Evolutionary conservation across 495 filamentous ascomycete genomes (phyloP), one percentile per base, ranked within the genome.

Genomic region (Penicillium manginii): DNA sequence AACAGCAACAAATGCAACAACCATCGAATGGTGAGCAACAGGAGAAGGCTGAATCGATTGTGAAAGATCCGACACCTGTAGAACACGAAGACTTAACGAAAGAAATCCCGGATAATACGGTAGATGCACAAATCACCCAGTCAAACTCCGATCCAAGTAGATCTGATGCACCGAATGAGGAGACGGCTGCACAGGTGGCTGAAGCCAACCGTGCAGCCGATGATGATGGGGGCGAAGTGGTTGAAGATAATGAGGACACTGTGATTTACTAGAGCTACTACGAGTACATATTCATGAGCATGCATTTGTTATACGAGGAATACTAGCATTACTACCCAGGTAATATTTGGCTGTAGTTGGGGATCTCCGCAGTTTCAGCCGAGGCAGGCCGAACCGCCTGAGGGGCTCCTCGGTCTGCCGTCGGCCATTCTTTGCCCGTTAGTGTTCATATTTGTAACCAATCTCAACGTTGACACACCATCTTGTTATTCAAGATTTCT

Each of bases 171-270:
- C 39, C 49, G 15, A 11, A 39, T 9, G 23, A 56, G 17, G 55
- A 63, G 40, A 54, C 57, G 43, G 48, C 62, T 51, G 52, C 47
- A 22, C 42, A 64, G 18, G 61, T 21, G n/a, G n/a, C 17, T 15
- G 50, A 72, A 23, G 42, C 59, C 33, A 67, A 71, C 33, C 57
- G 42, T 26, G 35, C 31, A 48, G 57, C 61, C 32, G 67, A 74
- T 58, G 70, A 87, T 52, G 88, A 88, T 68, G 81, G 79, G 50
- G 90, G 86, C 50, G 89, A 92, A 65, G 75, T 88, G 49, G 78
- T 91, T 67, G 88, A 92, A 68, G 87, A 87, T 64, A 86, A 89
- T 48, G 91, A 94, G 77, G 91, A 93, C 64, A 91, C 85, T 54
- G 91, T 94, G 54, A 91, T 94, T 58, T 93, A 94, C 75, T 94